These are phyloP conservation scores for Casuarina equisetifolia DNA, from an alignment of 306 rosid species.

Conservation along the genomic window DNA sequence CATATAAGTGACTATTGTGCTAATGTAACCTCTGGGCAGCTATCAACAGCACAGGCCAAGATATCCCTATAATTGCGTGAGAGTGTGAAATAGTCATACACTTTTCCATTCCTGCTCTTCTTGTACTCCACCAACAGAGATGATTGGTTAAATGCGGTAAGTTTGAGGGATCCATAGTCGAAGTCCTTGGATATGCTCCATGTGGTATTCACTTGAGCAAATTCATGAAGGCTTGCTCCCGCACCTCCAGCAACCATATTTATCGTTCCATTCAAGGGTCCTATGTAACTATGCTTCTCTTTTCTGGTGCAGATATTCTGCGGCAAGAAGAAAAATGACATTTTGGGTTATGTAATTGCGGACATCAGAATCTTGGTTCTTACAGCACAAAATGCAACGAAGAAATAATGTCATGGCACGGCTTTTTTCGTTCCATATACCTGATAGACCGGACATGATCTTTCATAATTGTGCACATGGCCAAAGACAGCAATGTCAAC, in stretches of 20 bases:
- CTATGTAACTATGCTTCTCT: slow-evolving; percentile 65
- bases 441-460: slow-evolving; percentile 89
- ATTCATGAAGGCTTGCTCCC: slow-evolving; percentile 73
- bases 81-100: slow-evolving; percentile 76
- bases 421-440: slow-evolving; percentile 25
- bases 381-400: no score
- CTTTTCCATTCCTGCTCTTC: slow-evolving; percentile 87
- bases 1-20: slow-evolving; percentile 25
- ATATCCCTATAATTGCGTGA: slow-evolving; percentile 78
- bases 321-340: slow-evolving; percentile 1
- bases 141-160: slow-evolving; percentile 79
- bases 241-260: slow-evolving; percentile 90
- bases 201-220: slow-evolving; percentile 57
- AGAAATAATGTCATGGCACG: no score
- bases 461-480: slow-evolving; percentile 92
- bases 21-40: slow-evolving; percentile 58
- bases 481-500: slow-evolving; percentile 91
- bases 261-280: slow-evolving; percentile 82
- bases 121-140: slow-evolving; percentile 77
- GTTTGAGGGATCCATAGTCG: slow-evolving; percentile 82
- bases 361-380: no score
- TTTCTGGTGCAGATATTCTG: slow-evolving; percentile 79
- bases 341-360: neutral
- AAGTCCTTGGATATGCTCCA: slow-evolving; percentile 79
- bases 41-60: slow-evolving; percentile 73